Base-by-base conservation (phyloP, 2,329 filamentous ascomycete species). In the Xylariaceae sp. region DNA sequence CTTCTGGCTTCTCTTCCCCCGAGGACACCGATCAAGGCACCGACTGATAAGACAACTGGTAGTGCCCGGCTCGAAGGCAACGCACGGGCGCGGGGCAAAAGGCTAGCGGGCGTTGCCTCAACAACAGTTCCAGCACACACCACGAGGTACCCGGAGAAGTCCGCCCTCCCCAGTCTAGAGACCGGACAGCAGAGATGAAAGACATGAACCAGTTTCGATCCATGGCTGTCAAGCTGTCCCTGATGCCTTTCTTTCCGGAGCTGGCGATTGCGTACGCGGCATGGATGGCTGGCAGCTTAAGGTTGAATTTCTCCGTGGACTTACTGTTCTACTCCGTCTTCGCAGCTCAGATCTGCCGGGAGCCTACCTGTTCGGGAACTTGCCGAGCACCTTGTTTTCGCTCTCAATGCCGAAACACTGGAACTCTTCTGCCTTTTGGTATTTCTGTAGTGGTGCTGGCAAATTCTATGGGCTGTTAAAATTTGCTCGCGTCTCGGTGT, bases 281-380 rank as follows among this genome's bases (percentile, higher is more conserved):
- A 49, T 68, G 9, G 48, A 51, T 15, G 50, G 62, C n/a, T n/a
- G n/a, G n/a, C n/a, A n/a, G n/a, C n/a, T n/a, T n/a, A n/a, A n/a
- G n/a, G 27, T 39, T 65, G 13, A 47, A 53, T 18, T 41, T 51
- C 4, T 65, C 59, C 0, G 31, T 41, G 2, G 31, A 56, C 4
- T 37, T 66, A 2, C 50, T 66, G 0, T 57, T 68, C 27, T 61
- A 55, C 41, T 51, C 63, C 7, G 50, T 61, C 2, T 70, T 69
- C 38, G 64, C 63, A 7, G 52, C 58, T 4, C 65, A 70, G 32
- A 40, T 66, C 9, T 64, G 63, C 40, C 14, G 31, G 30, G 14
- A 35, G 31, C 14, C 18, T 58, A 16, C 35, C 37, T 1, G 36
- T 52, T 1, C 48, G 50, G 3, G 30, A 60, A 14, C 56, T 69